These are phyloP conservation scores for Kluyveromyces dobzhanskii DNA, from an alignment of 805 yeast species.

Conservation along the genomic window DNA sequence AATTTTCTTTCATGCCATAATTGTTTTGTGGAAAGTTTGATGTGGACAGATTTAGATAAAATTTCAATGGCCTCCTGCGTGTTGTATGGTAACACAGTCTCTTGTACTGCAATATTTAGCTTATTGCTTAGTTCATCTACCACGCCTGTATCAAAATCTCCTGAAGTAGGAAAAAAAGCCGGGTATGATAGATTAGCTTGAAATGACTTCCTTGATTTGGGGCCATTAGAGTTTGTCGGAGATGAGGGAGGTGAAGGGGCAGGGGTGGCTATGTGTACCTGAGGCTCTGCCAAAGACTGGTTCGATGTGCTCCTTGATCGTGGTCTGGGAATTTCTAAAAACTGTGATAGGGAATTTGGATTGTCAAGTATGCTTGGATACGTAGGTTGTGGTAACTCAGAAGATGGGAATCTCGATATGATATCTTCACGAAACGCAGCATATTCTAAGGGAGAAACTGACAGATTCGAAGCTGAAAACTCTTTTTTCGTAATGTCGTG, in stretches of 20 bases:
- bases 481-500: slow-evolving; percentile 29
- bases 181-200: slow-evolving; percentile 66
- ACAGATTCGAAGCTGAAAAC: slow-evolving; percentile 25
- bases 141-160: slow-evolving; percentile 23
- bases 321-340: slow-evolving; percentile 51
- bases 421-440: slow-evolving; percentile 71
- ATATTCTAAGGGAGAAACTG: slow-evolving; percentile 79
- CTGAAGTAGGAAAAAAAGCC: slow-evolving; percentile 47
- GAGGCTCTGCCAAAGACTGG: slow-evolving; percentile 23
- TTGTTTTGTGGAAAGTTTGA: slow-evolving; percentile 61
- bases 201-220: slow-evolving; percentile 43
- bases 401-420: slow-evolving; percentile 66
- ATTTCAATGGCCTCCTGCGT: slow-evolving; percentile 72
- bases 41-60: slow-evolving; percentile 50
- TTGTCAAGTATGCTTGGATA: slow-evolving; percentile 40
- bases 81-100: slow-evolving; percentile 51
- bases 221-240: slow-evolving; percentile 31
- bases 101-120: slow-evolving; percentile 6
- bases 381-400: slow-evolving; percentile 41
- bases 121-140: slow-evolving; percentile 20
- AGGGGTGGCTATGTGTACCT: slow-evolving; percentile 62
- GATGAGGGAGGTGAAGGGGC: slow-evolving; percentile 73
- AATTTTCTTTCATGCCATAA: slow-evolving; percentile 62
- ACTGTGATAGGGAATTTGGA: slow-evolving; percentile 49
- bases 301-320: slow-evolving; percentile 26